Percentiles rank a stretch among this genome's conserved stretches.
Conservation (phyloP, 805 yeast species). For the Ogataea pini region DNA sequence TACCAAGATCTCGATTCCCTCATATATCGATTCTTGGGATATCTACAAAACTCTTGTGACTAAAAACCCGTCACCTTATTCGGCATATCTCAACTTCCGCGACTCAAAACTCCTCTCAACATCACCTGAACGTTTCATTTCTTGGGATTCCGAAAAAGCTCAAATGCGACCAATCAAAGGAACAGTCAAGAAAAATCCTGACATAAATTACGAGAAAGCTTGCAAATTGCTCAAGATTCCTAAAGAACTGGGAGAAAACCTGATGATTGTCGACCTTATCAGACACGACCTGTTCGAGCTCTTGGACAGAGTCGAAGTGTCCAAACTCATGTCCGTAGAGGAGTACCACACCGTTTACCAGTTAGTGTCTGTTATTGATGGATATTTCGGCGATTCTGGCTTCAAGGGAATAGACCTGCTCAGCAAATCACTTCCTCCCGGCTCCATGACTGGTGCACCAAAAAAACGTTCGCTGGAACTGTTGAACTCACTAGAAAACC, state of each 20-base stretch:
- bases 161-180: constrained; percentile 97
- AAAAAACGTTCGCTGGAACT: constrained; percentile 89
- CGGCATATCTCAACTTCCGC: constrained; percentile 72
- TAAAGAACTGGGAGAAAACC: constrained; percentile 92
- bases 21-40: constrained; percentile 64
- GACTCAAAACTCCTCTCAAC: constrained; percentile 73
- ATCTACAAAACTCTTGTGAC: constrained; percentile 70
- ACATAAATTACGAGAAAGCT: constrained; percentile 59
- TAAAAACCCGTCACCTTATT: constrained; percentile 90
- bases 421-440: constrained; percentile 85
- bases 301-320: constrained; percentile 63
- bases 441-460: constrained; percentile 99
- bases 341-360: constrained; percentile 91
- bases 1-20: constrained; percentile 57
- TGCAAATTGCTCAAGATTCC: constrained; percentile 69
- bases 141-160: constrained; percentile 65
- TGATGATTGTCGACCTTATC: constrained; percentile 95
- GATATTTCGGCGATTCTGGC: constrained; percentile 41
- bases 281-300: constrained; percentile 84
- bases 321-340: constrained; percentile 86
- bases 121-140: constrained; percentile 91
- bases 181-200: constrained; percentile 71
- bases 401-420: constrained; percentile 79
- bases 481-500: constrained; percentile 58
- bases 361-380: constrained; percentile 85